Evolutionary conservation across 768 basidiomycete genomes (phyloP).

Genomic region (Leccinellum rugosiceps): DNA sequence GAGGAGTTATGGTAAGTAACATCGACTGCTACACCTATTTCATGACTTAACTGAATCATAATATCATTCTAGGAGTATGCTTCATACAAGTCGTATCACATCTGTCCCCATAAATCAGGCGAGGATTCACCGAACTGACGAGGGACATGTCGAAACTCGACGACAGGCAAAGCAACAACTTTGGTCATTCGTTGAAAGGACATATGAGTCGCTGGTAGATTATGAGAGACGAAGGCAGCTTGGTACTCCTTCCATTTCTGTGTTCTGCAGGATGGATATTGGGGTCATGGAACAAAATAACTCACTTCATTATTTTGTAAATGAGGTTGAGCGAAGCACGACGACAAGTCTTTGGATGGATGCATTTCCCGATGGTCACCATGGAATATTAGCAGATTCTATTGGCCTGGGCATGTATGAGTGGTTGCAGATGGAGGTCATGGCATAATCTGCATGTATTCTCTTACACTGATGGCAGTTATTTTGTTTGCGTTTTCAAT

Average conservation of each 20-base stretch:
- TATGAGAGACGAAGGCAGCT: background rate
- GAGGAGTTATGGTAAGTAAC: background rate
- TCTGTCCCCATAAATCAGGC: background rate
- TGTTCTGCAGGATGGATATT: background rate
- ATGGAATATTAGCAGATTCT: background rate
- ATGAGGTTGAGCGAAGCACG: background rate
- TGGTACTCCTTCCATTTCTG: background rate
- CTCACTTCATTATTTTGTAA: background rate
- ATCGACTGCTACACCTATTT: too few relatives aligned
- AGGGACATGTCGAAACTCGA: background rate
- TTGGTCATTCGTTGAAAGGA: background rate
- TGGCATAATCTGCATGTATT: too few relatives aligned
- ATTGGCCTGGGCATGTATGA: background rate
- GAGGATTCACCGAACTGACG: background rate
- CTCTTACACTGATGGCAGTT: too few relatives aligned
- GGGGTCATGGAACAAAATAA: background rate
- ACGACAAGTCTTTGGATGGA: background rate
- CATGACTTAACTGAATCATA: too few relatives aligned
- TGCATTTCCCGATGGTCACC: background rate
- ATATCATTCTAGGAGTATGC: background rate
- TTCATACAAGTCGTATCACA: background rate
- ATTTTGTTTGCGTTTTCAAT: too few relatives aligned
- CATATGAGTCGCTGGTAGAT: background rate
- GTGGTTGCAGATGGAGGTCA: background rate
- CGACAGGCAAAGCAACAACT: background rate